These are phyloP conservation scores for Verticillium zaregamsianum DNA, from an alignment of 2,329 filamentous ascomycete genomes.

Conservation along the genomic window DNA sequence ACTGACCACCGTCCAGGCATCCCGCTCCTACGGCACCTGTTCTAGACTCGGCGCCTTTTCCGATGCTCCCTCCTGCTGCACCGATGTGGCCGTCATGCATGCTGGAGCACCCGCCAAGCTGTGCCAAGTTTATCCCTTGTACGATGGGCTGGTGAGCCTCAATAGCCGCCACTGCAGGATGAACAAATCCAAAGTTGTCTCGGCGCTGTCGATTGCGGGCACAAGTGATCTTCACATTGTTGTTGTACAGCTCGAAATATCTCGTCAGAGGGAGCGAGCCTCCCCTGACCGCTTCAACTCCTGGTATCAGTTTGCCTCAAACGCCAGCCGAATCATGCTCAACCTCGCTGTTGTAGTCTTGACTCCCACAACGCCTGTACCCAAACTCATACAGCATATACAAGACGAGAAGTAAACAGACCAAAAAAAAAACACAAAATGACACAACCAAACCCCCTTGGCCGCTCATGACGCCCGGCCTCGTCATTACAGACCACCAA, in stretches of 20 bases:
- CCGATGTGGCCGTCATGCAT: neutral
- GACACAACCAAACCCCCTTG: neutral
- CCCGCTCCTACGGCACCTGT: neutral
- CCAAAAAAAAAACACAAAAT: neutral
- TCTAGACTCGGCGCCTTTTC: neutral
- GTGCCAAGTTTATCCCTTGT: neutral
- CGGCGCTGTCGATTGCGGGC: neutral
- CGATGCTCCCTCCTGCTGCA: neutral
- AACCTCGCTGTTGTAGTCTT: neutral
- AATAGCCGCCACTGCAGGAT: neutral
- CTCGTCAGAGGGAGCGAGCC: neutral
- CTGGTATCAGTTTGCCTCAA: neutral
- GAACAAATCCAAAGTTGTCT: neutral
- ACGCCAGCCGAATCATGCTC: neutral
- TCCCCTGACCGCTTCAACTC: neutral
- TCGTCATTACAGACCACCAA: constrained; percentile 29
- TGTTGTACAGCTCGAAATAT: neutral
- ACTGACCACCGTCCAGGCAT: neutral
- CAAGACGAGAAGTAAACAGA: too few relatives aligned
- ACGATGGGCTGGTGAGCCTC: neutral
- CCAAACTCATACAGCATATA: neutral
- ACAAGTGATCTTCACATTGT: neutral
- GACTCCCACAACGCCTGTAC: neutral
- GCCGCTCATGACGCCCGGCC: neutral
- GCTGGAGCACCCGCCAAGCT: neutral